Base-by-base conservation (phyloP, 2,329 filamentous ascomycete genomes). In the Neopestalotiopsis sp. region DNA sequence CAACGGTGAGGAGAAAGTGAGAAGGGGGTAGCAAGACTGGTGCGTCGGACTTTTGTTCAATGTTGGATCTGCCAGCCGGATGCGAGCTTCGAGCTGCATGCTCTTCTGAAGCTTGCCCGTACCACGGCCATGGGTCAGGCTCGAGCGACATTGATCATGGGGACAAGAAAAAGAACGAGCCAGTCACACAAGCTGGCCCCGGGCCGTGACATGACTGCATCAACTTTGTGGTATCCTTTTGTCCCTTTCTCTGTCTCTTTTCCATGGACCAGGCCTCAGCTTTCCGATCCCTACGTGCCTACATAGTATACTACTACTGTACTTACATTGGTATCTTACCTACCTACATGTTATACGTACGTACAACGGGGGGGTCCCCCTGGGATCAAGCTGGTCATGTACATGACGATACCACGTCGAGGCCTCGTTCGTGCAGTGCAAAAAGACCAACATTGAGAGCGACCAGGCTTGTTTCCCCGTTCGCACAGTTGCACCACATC, bases 81-180 rank as follows among this genome's bases (percentile, higher is more conserved):
- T 30, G 57, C 28, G 57, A 28, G 24, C 7, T 28, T 28, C 52
- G n/a, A 38, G 57, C 28, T 60, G 57, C 57, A 60, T 30, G 57
- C 57, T 38, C 30, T 28, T 38, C 10, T 38, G 34, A 20, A 52
- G 20, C 17, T 52, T 52, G 45, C 45, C 28, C 49, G 64, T 34
- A 32, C 64, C 64, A 38, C 34, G 20, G 20, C 42, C 64, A 58
- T 58, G 49, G 49, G 49, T 49, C 24, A 20, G 64, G 49, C 42
- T 38, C 57, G 65, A 45, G 52, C 24, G 34, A 24, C 32, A 20
- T 52, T 65, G 65, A 61, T 67, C 65, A 67, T 60, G 65, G 20
- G 57, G 28, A 40, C 56, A 17, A 17, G 12, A 45, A 28, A 28
- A 28, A 34, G 12, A 45, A 45, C 52, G 65, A 34, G 52, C 52